Conservation (phyloP, 148 eudicot species). For the Cornus suecica region DNA sequence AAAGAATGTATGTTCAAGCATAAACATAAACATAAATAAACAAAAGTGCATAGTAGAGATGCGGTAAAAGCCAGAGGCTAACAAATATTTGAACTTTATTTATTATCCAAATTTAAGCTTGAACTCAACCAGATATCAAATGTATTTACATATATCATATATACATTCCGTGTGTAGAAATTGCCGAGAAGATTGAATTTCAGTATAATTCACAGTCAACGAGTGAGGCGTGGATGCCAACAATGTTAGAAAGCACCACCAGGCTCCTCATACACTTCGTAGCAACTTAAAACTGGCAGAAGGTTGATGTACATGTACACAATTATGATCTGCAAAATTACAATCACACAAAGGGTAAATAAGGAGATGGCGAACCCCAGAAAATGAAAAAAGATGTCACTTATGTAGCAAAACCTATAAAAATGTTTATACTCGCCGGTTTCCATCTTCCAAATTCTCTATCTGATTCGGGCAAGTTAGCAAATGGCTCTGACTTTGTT, state of each 20-base stretch:
- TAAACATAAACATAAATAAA: no score
- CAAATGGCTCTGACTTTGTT: conserved; percentile 28
- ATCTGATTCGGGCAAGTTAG: conserved; percentile 37
- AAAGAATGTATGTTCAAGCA: no score
- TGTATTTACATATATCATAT: no score
- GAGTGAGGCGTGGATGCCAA: not conserved
- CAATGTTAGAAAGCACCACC: not conserved
- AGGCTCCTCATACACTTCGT: not conserved
- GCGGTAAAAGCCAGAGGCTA: no score
- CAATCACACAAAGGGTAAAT: not conserved
- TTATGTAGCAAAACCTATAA: not conserved
- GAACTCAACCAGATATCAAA: no score
- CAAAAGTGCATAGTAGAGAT: no score
- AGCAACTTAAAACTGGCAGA: not conserved
- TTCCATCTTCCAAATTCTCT: not conserved
- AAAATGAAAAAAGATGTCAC: not conserved
- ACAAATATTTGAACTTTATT: no score
- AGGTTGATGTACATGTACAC: not conserved
- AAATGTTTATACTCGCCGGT: not conserved
- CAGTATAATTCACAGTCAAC: no score
- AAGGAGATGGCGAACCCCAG: not conserved
- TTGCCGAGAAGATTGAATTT: no score
- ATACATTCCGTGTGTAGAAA: no score
- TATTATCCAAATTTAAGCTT: no score
- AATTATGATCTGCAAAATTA: not conserved